Evolutionary conservation across 208 protist species (phyloP), one percentile per base, ranked within the genome.

Genomic region (Acanthamoeba lenticulata): DNA sequence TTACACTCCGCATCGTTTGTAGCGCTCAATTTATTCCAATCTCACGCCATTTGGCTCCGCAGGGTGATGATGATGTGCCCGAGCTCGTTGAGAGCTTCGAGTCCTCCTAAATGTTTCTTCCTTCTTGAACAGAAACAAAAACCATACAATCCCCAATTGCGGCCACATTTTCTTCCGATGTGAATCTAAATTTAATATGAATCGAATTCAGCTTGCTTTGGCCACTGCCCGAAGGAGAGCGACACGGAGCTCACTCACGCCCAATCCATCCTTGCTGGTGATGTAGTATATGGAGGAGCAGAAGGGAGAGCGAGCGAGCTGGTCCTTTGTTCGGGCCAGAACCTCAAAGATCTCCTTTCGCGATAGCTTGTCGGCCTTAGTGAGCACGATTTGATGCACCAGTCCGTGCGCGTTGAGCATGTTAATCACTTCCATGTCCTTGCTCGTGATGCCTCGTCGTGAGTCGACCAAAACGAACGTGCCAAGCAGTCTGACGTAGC

Each of bases 1-100:
- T 89, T 34, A 62, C 94, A 42, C 83, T 98, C 3, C 95, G 96
- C 88, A 95, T 96, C 74, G 92, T 98, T 34, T 95, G 94, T 57
- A 86, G 96, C 9, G 62, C 4, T 17, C 62, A 72, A 24, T 72
- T 57, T 57, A 19, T 9, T 57, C n/a, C 94, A 85, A 96, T 96
- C 55, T 52, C 67, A 49, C 34, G 6, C 2, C 90, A 40, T 38
- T 90, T 29, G n/a, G 27, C n/a, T 11, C 47, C 34, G 29, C 89
- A 62, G 62, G 95, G 65, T 57, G 96, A 95, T 91, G 90, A 96
- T 44, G 96, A 97, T 72, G 92, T 97, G 52, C 96, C 96, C 57
- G 94, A 94, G 29, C 74, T 97, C 44, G 93, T 96, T 38, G 57
- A 92, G n/a, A 96, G 94, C 90, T 97, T 97, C 72, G 95, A 97